These are phyloP conservation scores for Ceratocystis cacaofunesta DNA, from an alignment of 2,329 filamentous ascomycete genomes.

Conservation along the genomic window DNA sequence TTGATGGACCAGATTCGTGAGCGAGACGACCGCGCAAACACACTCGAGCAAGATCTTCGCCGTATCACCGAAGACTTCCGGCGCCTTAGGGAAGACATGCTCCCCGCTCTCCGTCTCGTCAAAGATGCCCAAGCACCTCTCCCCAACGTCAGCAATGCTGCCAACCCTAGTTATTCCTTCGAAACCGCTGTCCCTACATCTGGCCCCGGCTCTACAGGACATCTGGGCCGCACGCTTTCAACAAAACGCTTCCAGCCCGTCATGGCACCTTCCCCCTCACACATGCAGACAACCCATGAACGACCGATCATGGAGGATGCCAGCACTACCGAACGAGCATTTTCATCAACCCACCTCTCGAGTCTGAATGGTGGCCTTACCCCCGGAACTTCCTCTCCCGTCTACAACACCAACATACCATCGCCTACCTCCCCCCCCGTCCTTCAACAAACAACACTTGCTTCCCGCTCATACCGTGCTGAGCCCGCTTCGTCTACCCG, in stretches of 20 bases:
- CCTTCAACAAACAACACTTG: constrained; percentile 41
- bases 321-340: constrained; percentile 48
- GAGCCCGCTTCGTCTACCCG: constrained; percentile 39
- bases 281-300: constrained; percentile 54
- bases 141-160: constrained; percentile 32
- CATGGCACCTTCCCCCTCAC: constrained; percentile 64
- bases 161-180: constrained; percentile 14
- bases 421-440: constrained; percentile 55
- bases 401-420: constrained; percentile 50
- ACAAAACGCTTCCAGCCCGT: constrained; percentile 60
- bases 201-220: constrained; percentile 35
- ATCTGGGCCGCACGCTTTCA: constrained; percentile 56
- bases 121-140: constrained; percentile 87
- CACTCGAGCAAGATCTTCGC: constrained; percentile 69
- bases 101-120: constrained; percentile 76
- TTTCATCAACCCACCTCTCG: constrained; percentile 54
- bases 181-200: constrained; percentile 36
- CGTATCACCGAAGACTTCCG: constrained; percentile 78
- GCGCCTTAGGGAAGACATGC: constrained; percentile 74
- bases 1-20: constrained; percentile 79
- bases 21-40: constrained; percentile 76
- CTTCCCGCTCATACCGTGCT: constrained; percentile 43
- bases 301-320: constrained; percentile 51
- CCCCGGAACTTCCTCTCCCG: constrained; percentile 35
- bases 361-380: constrained; percentile 52